Evolutionary conservation across 129 eudicot genomes (phyloP).

Genomic region (Flaveria ramosissima): DNA sequence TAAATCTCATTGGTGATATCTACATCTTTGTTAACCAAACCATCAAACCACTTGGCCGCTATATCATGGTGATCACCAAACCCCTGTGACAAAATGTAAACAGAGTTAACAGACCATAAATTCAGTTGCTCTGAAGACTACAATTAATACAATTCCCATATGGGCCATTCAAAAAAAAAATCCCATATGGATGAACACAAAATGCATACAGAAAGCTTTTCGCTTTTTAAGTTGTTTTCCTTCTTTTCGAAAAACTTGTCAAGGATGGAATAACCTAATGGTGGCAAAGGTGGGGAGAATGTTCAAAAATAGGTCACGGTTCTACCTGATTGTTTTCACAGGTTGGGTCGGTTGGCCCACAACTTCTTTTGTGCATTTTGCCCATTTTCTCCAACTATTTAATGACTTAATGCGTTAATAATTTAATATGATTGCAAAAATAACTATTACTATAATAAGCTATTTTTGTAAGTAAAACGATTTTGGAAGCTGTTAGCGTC

Average conservation of each 20-base stretch:
- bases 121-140: neutral
- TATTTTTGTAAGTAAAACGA: neutral
- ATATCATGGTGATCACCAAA: slow-evolving; percentile 35
- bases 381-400: neutral
- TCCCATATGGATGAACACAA: neutral
- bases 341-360: neutral
- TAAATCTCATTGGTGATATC: slow-evolving; percentile 75
- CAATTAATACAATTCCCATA: neutral
- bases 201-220: neutral
- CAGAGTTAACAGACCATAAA: slow-evolving; percentile 1
- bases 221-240: neutral
- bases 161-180: neutral
- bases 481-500: neutral
- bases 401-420: neutral
- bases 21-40: slow-evolving; percentile 67
- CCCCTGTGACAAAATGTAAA: slow-evolving; percentile 42
- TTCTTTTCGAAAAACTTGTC: neutral
- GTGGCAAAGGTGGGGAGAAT: neutral
- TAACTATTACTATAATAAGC: neutral
- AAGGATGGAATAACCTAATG: neutral
- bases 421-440: neutral
- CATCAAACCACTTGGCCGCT: slow-evolving; percentile 81
- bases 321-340: neutral
- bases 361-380: neutral
- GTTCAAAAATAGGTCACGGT: neutral